Evolutionary conservation across 2,329 filamentous ascomycete species (phyloP), one percentile per base, ranked within the genome.

Genomic region (Blastomyces gilchristii): DNA sequence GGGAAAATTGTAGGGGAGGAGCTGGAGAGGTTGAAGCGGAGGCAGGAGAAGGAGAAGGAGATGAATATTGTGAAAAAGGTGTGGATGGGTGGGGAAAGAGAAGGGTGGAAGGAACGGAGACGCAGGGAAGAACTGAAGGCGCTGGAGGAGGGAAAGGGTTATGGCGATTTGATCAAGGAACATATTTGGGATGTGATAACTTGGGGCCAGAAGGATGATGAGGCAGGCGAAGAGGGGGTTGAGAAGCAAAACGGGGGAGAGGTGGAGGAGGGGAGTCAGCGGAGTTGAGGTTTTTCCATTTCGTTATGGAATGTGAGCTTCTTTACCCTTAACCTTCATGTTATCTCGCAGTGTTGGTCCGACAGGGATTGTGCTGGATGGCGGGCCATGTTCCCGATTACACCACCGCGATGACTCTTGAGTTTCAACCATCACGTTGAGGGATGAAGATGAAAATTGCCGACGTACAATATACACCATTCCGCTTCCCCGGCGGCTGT

Each of bases 91-190:
- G 71, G 70, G 22, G 76, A 79, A 71, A 68, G 67, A 25, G 73
- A 74, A 61, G 77, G 66, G 6, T 79, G 74, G 67, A 71, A 71
- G 54, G 72, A 75, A 58, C 76, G 65, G 61, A 74, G 74, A 66
- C 72, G 76, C 47, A 73, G 71, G 53, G 77, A 78, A 63, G 75
- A 69, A 62, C 69, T 71, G 68, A 74, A 77, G 56, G 76, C 75
- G 58, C 68, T 73, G 34, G 68, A 66, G 50, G 65, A 70, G 59
- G 71, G 72, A 50, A 78, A 77, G 65, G 75, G 77, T 1, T 79
- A 79, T 70, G 72, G 75, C 0, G 74, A 76, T 71, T 71, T 79
- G 72, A 79, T 79, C 60, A 71, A 73, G 66, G 76, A 79, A 64
- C 74, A 79, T 73, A 73, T 71, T 0, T 75, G 72, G 37, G 77